Base-by-base conservation (phyloP, 352 stramenopile species). In the Salisapilia sapeloensis region DNA sequence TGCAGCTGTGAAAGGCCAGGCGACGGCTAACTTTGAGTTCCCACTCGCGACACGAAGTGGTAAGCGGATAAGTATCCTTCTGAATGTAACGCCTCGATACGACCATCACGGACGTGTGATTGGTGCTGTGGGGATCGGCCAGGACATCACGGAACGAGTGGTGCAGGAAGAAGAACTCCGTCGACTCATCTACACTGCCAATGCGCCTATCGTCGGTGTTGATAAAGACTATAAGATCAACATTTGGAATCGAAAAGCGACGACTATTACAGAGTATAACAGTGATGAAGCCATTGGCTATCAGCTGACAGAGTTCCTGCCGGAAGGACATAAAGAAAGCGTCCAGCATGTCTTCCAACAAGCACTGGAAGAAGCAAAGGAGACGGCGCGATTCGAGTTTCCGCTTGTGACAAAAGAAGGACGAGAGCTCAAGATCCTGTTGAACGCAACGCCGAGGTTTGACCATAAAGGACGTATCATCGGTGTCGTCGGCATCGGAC, bases 221-320 rank as follows among this genome's bases (percentile, higher is more conserved):
- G 69, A 96, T 56, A 64, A 58, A 19, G 40, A 82, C 21, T 81
- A 80, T 29, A 48, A 53, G 13, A 76, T 92, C 21, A 84, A 78
- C 10, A 78, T 91, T 44, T 97, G 89, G 89, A 97, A 97, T 46
- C 81, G 94, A 33, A 93, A 93, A 45, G 83, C 77, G 0, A 66
- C 67, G 0, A 71, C 61, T 1, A 79, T 86, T 31, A 94, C 82
- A 4, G 80, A 91, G 37, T 96, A 93, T 46, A 58, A 59, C 11
- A 74, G 77, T 18, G 46, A 82, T 13, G 72, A 96, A 34, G 79
- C 83, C 4, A 82, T 96, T 29, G 84, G 72, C 10, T 46, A 78
- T 21, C 46, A 84, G 24, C 44, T 91, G 0, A 33, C 85, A 24
- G 56, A 48, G 7, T 89, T 83, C 33, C 83, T 84, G 24, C 49